Evolutionary conservation across 2,329 filamentous ascomycete species (phyloP), one percentile per base, ranked within the genome.

Genomic region (Diatrype stigma): DNA sequence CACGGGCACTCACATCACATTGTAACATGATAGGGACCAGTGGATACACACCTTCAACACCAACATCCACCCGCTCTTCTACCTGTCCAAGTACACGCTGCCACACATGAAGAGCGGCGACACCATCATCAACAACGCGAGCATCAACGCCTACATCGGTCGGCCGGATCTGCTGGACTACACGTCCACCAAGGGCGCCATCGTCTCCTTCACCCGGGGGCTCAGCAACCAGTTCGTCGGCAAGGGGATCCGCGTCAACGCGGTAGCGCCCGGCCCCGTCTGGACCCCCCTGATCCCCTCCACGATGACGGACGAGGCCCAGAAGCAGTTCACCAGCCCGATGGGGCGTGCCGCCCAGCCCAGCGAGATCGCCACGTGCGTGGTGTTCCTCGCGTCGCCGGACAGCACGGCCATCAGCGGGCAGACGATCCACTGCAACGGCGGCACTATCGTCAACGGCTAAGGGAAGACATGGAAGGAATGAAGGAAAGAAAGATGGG

Each of bases 11-110:
- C n/a, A n/a, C n/a, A n/a, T n/a, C n/a, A n/a, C n/a, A n/a, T n/a
- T n/a, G n/a, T 19, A 12, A 16, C 34, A 28, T 21, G 26, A 28
- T 51, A 85, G 82, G 63, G 86, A 90, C 5, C 89, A 94, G 72
- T 94, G 88, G 89, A 61, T 85, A 47, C 76, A 84, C 52, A 93
- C 88, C 0, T 93, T 95, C 71, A 78, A 90, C 69, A 89, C 84
- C 45, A 95, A 94, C 72, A 91, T 94, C 62, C 86, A 93, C 68
- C 80, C 87, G 3, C 86, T 84, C 73, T 94, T 91, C 76, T 93
- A 85, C 72, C 75, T 93, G 34, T 79, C 88, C 53, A 94, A 94
- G 68, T 90, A 92, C 63, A 71, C 79, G 12, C 75, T 94, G 11
- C 84, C 83, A 1, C 86, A 92, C 69, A 87, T 94, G 83, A 80